Percentiles rank a stretch among this genome's conserved stretches.
These are phyloP conservation scores for Colletotrichum tropicicola DNA, from an alignment of 2,329 filamentous ascomycete genomes.

Conservation along the genomic window DNA sequence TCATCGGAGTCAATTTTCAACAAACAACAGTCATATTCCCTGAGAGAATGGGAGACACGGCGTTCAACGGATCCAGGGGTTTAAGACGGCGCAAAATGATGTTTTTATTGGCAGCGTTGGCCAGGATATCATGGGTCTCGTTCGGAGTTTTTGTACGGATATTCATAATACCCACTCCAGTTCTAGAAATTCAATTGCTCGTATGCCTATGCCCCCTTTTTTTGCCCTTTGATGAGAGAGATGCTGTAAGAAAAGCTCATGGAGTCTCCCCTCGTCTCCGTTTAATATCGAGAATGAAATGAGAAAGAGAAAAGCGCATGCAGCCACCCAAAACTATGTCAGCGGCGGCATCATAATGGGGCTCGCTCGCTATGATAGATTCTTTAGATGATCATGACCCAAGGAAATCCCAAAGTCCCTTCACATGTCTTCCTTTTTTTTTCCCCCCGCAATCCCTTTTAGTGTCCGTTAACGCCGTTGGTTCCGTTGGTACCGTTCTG, in stretches of 20 bases:
- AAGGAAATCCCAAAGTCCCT: background rate
- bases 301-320: background rate
- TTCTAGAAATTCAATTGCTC: conserved; percentile 28
- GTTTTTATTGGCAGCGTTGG: background rate
- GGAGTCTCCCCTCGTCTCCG: background rate
- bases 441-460: conserved; percentile 2
- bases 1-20: too few species aligned
- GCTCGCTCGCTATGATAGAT: conserved; percentile 6
- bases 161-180: conserved; percentile 18
- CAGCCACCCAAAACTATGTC: conserved; percentile 1
- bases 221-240: background rate
- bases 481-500: conserved; percentile 33
- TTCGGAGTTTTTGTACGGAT: conserved; percentile 10
- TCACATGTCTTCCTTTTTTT: background rate
- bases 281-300: background rate
- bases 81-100: background rate
- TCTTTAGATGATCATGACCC: background rate
- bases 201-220: conserved; percentile 11
- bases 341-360: background rate
- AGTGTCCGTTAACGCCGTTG: conserved; percentile 39
- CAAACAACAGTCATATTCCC: too few species aligned
- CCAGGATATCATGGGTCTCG: conserved; percentile 18
- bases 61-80: background rate
- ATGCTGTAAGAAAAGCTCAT: background rate
- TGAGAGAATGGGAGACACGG: background rate